Conservation (phyloP, 139 green algal genomes). For the Eudorina sp. region DNA sequence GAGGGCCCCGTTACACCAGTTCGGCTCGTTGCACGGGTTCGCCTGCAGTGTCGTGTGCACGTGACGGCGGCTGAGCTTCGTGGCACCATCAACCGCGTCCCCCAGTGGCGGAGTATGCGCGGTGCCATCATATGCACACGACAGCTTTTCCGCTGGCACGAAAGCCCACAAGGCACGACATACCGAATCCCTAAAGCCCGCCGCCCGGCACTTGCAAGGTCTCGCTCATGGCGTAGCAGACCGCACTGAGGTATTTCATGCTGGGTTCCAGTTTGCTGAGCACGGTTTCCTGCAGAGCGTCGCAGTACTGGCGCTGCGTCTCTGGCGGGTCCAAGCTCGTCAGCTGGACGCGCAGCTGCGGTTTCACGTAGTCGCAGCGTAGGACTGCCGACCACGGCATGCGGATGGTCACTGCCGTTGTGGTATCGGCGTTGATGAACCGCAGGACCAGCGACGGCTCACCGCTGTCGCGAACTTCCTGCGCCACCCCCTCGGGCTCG, state of each 20-base stretch:
- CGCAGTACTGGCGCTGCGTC: conserved; percentile 10
- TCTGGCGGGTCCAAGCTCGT: neutral
- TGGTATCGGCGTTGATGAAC: conserved; percentile 27
- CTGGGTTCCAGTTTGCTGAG: conserved; percentile 3
- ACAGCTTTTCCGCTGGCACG: too few relatives aligned
- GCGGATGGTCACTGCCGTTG: neutral
- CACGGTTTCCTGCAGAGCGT: neutral
- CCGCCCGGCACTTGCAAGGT: conserved; percentile 6
- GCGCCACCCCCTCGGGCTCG: too few relatives aligned
- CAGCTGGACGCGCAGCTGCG: neutral
- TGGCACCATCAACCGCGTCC: too few relatives aligned
- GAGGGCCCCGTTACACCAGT: too few relatives aligned
- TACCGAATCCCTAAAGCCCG: neutral
- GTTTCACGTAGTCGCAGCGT: neutral
- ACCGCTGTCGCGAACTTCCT: neutral
- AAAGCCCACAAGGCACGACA: neutral
- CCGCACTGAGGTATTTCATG: neutral
- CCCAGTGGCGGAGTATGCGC: too few relatives aligned
- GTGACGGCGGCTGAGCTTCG: too few relatives aligned
- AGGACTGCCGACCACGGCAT: conserved; percentile 21
- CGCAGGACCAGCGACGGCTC: neutral
- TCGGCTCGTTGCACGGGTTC: too few relatives aligned
- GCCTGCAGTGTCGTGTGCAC: too few relatives aligned
- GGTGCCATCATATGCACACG: too few relatives aligned
- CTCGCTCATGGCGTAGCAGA: conserved; percentile 36